Percentiles rank a stretch among this genome's conserved stretches.
These are phyloP conservation scores for Naganishia albida DNA, from an alignment of 1,284 basidiomycete species.

Conservation along the genomic window DNA sequence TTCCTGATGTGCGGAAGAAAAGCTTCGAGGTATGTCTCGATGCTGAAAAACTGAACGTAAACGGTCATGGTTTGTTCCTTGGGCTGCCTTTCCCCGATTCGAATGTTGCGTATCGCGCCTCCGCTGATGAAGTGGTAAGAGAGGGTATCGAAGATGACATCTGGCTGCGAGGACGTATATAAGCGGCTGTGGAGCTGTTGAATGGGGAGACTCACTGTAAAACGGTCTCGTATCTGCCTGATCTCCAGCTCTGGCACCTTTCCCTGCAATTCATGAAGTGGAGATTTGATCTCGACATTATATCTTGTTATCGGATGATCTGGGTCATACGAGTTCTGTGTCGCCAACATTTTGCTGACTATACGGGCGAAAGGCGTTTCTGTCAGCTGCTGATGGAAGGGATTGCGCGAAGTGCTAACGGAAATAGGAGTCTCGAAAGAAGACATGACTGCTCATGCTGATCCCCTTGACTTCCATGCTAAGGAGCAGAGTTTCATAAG, in stretches of 20 bases:
- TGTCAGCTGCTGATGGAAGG: not conserved
- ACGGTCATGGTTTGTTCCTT: slow-evolving; percentile 18
- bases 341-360: slow-evolving; percentile 22
- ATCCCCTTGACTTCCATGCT: slow-evolving; percentile 26
- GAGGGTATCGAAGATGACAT: slow-evolving; percentile 16
- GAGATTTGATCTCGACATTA: slow-evolving; percentile 24
- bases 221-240: slow-evolving; percentile 1
- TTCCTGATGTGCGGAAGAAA: slow-evolving; percentile 20
- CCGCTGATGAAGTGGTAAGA: slow-evolving; percentile 20
- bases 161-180: slow-evolving; percentile 2
- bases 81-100: slow-evolving; percentile 15
- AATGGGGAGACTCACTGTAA: not conserved
- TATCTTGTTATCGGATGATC: not conserved
- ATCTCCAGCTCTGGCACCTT: slow-evolving; percentile 19
- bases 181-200: not conserved
- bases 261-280: not conserved
- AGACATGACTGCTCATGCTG: slow-evolving; percentile 22
- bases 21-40: slow-evolving; percentile 24
- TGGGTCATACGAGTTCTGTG: slow-evolving; percentile 14
- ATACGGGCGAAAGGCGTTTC: not conserved
- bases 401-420: not conserved
- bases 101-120: slow-evolving; percentile 14
- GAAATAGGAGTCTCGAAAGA: slow-evolving; percentile 21
- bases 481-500: not conserved
- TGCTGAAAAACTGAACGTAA: slow-evolving; percentile 16